Percentiles rank a stretch among this genome's conserved stretches.
Conservation (phyloP, 2,329 filamentous ascomycete species). For the Rhynchosporium secalis region DNA sequence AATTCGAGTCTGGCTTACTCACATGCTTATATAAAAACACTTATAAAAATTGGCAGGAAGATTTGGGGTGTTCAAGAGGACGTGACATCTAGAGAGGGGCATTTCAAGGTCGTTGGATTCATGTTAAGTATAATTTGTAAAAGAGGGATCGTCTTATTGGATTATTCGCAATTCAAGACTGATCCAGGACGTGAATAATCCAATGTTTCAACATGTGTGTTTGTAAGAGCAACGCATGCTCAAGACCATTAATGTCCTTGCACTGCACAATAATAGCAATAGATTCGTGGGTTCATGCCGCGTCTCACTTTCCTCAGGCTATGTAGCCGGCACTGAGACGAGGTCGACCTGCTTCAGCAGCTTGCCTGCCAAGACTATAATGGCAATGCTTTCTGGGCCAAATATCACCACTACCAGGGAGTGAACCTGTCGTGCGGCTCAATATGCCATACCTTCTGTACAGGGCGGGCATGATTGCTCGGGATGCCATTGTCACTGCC, state of each 20-base stretch:
- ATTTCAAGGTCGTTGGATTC: too few relatives aligned
- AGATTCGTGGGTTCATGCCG: background rate
- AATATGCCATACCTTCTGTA: too few relatives aligned
- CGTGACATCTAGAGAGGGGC: too few relatives aligned
- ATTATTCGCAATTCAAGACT: too few relatives aligned
- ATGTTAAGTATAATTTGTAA: too few relatives aligned
- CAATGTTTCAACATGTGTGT: background rate
- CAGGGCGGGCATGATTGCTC: background rate
- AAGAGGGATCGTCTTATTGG: too few relatives aligned
- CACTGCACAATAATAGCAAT: background rate
- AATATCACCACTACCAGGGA: background rate
- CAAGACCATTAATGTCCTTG: background rate
- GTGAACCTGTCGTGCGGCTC: background rate
- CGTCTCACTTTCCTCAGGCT: slow-evolving; percentile 1
- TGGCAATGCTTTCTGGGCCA: background rate
- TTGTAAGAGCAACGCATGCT: background rate
- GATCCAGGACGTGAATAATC: too few relatives aligned
- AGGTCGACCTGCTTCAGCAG: background rate
- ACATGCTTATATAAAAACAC: too few relatives aligned
- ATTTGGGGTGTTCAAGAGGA: too few relatives aligned
- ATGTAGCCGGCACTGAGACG: background rate
- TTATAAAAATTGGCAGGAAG: too few relatives aligned
- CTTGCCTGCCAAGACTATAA: background rate
- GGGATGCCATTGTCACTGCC: background rate
- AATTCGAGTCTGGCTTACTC: too few relatives aligned